Percentiles rank a stretch among this genome's conserved stretches.
Conservation (phyloP, 139 green algal species). For the Trebouxia sp. region DNA sequence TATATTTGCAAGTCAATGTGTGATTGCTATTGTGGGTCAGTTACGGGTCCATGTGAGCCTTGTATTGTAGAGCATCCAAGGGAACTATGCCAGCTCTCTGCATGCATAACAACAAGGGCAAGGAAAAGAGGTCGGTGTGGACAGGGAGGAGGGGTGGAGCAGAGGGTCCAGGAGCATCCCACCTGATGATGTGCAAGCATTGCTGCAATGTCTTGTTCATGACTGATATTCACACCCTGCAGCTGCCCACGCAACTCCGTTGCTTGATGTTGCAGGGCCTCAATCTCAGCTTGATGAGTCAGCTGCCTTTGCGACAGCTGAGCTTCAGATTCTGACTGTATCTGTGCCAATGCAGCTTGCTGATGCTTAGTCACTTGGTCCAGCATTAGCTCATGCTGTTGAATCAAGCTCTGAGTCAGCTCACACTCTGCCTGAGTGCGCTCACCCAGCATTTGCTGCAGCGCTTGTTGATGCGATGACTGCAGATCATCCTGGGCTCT, state of each 20-base stretch:
- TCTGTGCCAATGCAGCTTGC: neutral
- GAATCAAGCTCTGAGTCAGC: neutral
- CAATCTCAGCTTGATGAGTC: neutral
- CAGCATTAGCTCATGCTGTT: neutral
- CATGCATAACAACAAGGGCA: too few relatives aligned
- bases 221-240: neutral
- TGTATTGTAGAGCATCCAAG: too few relatives aligned
- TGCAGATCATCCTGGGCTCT: neutral
- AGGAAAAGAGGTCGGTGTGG: too few relatives aligned
- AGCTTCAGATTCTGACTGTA: neutral
- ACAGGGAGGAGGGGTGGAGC: too few relatives aligned
- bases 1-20: too few relatives aligned
- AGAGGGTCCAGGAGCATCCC: too few relatives aligned
- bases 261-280: neutral
- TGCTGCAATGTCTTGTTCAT: neutral
- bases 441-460: neutral
- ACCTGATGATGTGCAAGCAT: neutral
- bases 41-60: too few relatives aligned
- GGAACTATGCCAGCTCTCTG: too few relatives aligned
- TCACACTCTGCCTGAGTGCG: neutral
- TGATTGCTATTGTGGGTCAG: too few relatives aligned
- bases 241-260: neutral
- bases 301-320: neutral
- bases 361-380: neutral
- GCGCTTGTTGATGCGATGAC: neutral